These are phyloP conservation scores for Metrosideros polymorpha DNA, from an alignment of 441 rosid species.

Conservation along the genomic window DNA sequence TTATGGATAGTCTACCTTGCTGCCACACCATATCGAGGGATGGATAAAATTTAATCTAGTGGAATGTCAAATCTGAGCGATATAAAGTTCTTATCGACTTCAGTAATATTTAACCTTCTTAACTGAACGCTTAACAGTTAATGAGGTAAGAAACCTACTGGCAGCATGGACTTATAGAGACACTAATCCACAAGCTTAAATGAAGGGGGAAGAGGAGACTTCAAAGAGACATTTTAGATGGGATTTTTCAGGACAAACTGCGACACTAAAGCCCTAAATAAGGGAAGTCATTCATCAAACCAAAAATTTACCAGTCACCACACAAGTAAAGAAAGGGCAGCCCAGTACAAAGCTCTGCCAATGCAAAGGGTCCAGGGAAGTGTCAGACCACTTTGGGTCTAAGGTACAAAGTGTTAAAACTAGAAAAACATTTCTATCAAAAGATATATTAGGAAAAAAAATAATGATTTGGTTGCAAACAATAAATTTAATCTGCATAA, in stretches of 20 bases:
- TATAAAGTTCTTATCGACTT: background rate
- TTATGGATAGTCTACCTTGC: background rate
- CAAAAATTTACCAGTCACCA: background rate
- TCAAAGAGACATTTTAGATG: background rate
- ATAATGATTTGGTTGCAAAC: background rate
- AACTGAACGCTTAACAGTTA: background rate
- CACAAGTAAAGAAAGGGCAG: background rate
- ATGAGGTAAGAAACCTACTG: background rate
- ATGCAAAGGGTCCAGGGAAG: background rate
- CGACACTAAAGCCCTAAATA: background rate
- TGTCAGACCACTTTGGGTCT: background rate
- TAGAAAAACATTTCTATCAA: background rate
- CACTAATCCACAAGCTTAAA: background rate
- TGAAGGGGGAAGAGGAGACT: background rate
- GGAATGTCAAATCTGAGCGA: background rate
- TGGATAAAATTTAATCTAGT: background rate
- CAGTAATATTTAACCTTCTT: background rate
- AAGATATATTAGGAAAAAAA: too few relatives aligned
- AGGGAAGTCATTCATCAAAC: background rate
- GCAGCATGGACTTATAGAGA: background rate
- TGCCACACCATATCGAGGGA: background rate
- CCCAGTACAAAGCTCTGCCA: background rate
- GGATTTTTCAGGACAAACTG: background rate
- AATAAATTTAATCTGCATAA: background rate
- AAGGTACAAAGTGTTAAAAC: background rate